Evolutionary conservation across 2,329 filamentous ascomycete species (phyloP), one percentile per base, ranked within the genome.

Genomic region (Gaeumannomyces tritici): DNA sequence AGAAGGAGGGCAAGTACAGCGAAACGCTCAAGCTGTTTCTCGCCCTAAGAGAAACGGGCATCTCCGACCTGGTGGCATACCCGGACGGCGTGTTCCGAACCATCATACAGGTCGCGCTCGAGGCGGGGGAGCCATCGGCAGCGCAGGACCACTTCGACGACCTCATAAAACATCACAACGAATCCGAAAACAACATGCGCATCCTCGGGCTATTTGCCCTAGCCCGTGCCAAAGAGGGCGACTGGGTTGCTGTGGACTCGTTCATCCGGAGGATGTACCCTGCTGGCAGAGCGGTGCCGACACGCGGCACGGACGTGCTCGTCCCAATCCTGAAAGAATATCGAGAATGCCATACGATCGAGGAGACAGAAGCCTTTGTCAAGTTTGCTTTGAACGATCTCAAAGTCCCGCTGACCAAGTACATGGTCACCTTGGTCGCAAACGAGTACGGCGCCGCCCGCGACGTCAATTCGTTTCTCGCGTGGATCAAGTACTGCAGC

Each of bases 361-460:
- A 67, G 24, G 76, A 80, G 64, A 73, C 73, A 6, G 75, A 76
- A 63, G 70, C 70, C 6, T 78, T 80, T 54, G 64, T 78, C 47
- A 96, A 71, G 59, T 65, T 63, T n/a, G 80, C 74, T 60, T 68
- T 72, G 4, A 66, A 69, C 18, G 69, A 73, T 24, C 66, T 78
- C 55, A 68, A 69, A 28, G 67, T 79, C 9, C 70, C 70, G 5
- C 64, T 78, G 55, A 71, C 72, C 64, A 69, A 66, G 12, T 71
- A 73, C 61, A 68, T 76, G 63, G 75, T 79, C 54, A 76, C 74
- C 3, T 65, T 80, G 28, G 71, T 80, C 64, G 76, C 77, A 21
- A 76, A 77, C 57, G 74, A 74, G 61, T 79, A 78, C 65, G 77
- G 72, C 15, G 70, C 71, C 27, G 68, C 72, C 31, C 75, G 72